Evolutionary conservation across 2,329 filamentous ascomycete genomes (phyloP).

Genomic region (Intubia oerlemansii): DNA sequence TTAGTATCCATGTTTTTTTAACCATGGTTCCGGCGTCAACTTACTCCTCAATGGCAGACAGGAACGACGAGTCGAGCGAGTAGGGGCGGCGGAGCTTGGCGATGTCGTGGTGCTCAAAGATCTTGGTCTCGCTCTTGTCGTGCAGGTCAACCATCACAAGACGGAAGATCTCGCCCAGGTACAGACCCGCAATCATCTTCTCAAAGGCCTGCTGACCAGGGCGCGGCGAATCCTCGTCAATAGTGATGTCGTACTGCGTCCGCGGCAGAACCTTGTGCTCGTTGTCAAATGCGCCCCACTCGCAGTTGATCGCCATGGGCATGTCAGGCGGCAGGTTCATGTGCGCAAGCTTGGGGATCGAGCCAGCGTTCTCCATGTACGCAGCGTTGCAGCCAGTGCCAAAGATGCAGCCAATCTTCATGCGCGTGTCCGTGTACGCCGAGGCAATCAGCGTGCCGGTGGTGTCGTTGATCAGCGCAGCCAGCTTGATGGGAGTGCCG

Average conservation of each 20-base stretch:
- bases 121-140: conserved; percentile 48
- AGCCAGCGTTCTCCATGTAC: conserved; percentile 87
- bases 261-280: conserved; percentile 71
- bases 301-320: conserved; percentile 92
- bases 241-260: conserved; percentile 66
- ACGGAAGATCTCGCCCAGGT: conserved; percentile 87
- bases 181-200: conserved; percentile 93
- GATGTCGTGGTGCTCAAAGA: conserved; percentile 74
- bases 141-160: conserved; percentile 70
- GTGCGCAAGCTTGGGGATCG: conserved; percentile 82
- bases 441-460: conserved; percentile 94
- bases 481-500: conserved; percentile 72
- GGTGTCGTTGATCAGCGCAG: conserved; percentile 91
- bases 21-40: too few relatives aligned
- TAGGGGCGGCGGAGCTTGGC: conserved; percentile 67
- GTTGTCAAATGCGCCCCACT: conserved; percentile 94
- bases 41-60: conserved; percentile 77
- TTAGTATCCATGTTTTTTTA: neutral
- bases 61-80: conserved; percentile 77
- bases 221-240: conserved; percentile 79
- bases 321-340: conserved; percentile 68
- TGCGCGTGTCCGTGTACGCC: conserved; percentile 79
- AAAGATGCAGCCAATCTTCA: conserved; percentile 95
- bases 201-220: conserved; percentile 91
- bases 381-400: conserved; percentile 96